Percentiles rank a stretch among this genome's conserved stretches.
These are phyloP conservation scores for Lactuca sativa DNA, from an alignment of 129 eudicot species.

Conservation along the genomic window DNA sequence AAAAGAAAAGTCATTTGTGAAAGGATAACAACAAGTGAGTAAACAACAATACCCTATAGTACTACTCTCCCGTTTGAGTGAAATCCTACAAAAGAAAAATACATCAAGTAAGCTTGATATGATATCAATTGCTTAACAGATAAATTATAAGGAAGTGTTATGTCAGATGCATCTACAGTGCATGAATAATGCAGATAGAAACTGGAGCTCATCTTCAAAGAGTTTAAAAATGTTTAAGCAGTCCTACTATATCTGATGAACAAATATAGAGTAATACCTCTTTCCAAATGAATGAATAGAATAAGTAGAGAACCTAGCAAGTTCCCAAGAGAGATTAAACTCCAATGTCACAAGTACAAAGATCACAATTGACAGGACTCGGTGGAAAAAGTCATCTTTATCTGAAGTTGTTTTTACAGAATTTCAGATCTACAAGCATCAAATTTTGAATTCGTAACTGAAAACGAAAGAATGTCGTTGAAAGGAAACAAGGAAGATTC, in stretches of 20 bases:
- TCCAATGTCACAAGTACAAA: too few relatives aligned
- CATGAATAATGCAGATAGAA: too few relatives aligned
- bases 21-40: constrained; percentile 50
- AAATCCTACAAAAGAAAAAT: constrained; percentile 50
- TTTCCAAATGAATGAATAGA: constrained; percentile 52
- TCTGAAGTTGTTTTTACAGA: too few relatives aligned
- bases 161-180: constrained; percentile 9
- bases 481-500: too few relatives aligned
- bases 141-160: constrained; percentile 6
- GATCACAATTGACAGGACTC: too few relatives aligned
- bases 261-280: constrained; percentile 46
- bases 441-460: too few relatives aligned
- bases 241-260: too few relatives aligned
- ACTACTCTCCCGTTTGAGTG: constrained; percentile 45
- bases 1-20: constrained; percentile 59
- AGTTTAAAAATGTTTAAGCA: too few relatives aligned
- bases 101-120: constrained; percentile 18
- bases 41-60: constrained; percentile 58
- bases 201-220: too few relatives aligned
- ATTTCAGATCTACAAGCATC: too few relatives aligned
- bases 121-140: constrained; percentile 9
- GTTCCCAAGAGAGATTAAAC: constrained; percentile 75
- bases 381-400: too few relatives aligned
- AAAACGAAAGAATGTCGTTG: too few relatives aligned
- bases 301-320: constrained; percentile 69